phyloP scores from a whole-genome alignment of 768 basidiomycete species.

The Flagelloscypha sp. region DNA sequence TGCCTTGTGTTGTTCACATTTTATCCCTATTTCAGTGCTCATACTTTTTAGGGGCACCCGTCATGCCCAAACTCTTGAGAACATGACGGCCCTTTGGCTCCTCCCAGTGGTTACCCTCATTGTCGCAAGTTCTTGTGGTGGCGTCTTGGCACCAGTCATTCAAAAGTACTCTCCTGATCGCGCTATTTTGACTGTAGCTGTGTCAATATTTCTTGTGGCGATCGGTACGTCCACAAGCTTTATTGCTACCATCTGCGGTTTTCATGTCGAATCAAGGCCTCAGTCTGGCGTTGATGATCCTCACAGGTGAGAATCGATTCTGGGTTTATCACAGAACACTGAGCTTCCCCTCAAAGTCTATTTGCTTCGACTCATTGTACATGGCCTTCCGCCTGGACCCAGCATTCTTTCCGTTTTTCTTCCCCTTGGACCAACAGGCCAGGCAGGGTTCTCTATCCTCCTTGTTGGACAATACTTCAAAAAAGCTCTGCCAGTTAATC shows the following conservation, averaged over 20 bases:
- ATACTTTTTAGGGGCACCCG: constrained; percentile 39
- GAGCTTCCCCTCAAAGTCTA: too few species aligned
- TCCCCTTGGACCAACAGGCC: constrained; percentile 68
- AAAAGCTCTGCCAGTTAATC: constrained; percentile 22
- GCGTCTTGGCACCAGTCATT: constrained; percentile 45
- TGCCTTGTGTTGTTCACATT: constrained; percentile 16
- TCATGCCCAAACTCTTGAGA: constrained; percentile 49
- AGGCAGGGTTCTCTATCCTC: constrained; percentile 51
- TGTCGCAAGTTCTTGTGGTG: constrained; percentile 64
- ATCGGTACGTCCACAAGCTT: too few species aligned
- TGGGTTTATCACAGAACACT: too few species aligned
- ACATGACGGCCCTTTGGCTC: constrained; percentile 60
- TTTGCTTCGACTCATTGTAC: constrained; percentile 46
- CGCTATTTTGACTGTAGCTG: constrained; percentile 47
- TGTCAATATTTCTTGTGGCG: constrained; percentile 47
- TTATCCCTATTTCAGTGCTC: not conserved
- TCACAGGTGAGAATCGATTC: too few species aligned
- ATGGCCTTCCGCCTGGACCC: constrained; percentile 43
- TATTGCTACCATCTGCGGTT: too few species aligned
- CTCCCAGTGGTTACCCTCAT: constrained; percentile 70
- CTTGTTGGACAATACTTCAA: constrained; percentile 46
- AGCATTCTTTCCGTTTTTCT: constrained; percentile 55
- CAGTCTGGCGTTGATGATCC: constrained; percentile 54
- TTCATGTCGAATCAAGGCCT: too few species aligned
- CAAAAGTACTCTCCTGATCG: constrained; percentile 31